A percentile compares a stretch with the other conserved stretches of the same genome.
These are phyloP conservation scores for Sextonia rubra DNA, from an alignment of 164 flowering plant species.

Conservation along the genomic window DNA sequence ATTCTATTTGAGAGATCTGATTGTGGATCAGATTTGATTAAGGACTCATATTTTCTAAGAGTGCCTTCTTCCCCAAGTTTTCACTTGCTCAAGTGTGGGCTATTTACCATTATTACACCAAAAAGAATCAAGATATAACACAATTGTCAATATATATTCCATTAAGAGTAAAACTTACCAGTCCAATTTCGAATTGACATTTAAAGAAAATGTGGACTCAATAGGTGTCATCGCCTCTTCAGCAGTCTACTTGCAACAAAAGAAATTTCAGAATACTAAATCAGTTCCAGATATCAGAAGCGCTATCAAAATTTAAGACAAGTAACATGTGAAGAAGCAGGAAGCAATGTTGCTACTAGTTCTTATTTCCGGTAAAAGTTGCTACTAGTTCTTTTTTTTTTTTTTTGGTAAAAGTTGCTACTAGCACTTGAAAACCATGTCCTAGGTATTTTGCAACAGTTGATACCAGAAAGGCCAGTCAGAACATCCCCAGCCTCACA, in stretches of 20 bases:
- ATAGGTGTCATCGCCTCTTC: slow-evolving; percentile 99
- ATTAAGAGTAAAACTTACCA: slow-evolving; percentile 46
- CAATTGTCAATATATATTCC: background rate
- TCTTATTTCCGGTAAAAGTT: too few relatives aligned
- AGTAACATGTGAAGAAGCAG: background rate
- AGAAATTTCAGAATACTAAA: background rate
- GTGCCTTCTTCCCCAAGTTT: slow-evolving; percentile 89
- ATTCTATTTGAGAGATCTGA: too few relatives aligned
- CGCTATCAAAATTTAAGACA: background rate
- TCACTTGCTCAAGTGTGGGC: too few relatives aligned
- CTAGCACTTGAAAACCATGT: too few relatives aligned
- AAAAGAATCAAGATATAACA: background rate
- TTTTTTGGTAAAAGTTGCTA: too few relatives aligned
- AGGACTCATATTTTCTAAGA: slow-evolving; percentile 19
- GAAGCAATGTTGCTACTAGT: background rate
- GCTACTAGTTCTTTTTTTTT: too few relatives aligned
- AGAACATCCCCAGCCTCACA: too few relatives aligned
- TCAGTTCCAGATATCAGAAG: background rate
- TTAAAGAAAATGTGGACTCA: slow-evolving; percentile 95
- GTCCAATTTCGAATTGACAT: slow-evolving; percentile 92
- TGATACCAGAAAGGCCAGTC: too few relatives aligned
- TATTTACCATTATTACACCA: background rate
- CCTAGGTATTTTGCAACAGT: too few relatives aligned
- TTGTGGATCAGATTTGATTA: too few relatives aligned
- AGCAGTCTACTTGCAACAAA: slow-evolving; percentile 63